Base-by-base conservation (phyloP, 2,329 filamentous ascomycete species). In the Aspergillus calidoustus region DNA sequence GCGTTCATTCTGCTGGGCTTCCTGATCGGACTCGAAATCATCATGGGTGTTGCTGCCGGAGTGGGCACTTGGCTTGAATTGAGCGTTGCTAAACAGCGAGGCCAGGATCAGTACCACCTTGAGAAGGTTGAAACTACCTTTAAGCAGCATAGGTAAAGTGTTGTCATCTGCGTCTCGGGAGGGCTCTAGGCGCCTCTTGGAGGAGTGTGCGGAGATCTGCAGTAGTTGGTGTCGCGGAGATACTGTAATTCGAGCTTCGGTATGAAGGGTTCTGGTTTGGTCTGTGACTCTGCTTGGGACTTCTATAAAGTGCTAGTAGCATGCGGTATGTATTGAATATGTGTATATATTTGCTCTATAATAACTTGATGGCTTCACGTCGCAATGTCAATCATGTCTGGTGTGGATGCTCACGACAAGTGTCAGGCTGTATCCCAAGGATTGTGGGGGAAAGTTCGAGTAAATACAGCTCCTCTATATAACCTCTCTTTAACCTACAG, bases 1-100 rank as follows among this genome's bases (percentile, higher is more conserved):
- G 74, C 71, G 0, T 76, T 78, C 48, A 70, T 71, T 0, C 56
- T 81, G 15, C 69, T 79, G 50, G 73, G 73, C 34, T 46, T 74
- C 7, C 59, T 77, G 17, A 64, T 79, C 38, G 75, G 73, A 4
- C 53, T 79, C 44, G 73, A 78, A 59, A 66, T 75, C 31, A 49
- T 73, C 17, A 71, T 78, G 70, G 72, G 74, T 13, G 46, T 70
- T 62, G 68, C 69, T 54, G 72, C 74, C 55, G 65, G 64, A 44
- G 60, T 69, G 31, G 75, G 74, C 7, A 65, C 69, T 60, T 71
- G 72, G 73, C 64, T 75, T 65, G 71, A 76, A 52, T 59, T 69
- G 31, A 69, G 63, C 60, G 73, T 77, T 30, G 59, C 64, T 15
- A 70, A 65, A 60, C 70, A 70, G 49, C 69, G 76, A 17, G 70